Percentiles rank a stretch among this genome's conserved stretches.
Evolutionary conservation across 345 rosid genomes (phyloP).

Genomic region (Ceriops tagal): DNA sequence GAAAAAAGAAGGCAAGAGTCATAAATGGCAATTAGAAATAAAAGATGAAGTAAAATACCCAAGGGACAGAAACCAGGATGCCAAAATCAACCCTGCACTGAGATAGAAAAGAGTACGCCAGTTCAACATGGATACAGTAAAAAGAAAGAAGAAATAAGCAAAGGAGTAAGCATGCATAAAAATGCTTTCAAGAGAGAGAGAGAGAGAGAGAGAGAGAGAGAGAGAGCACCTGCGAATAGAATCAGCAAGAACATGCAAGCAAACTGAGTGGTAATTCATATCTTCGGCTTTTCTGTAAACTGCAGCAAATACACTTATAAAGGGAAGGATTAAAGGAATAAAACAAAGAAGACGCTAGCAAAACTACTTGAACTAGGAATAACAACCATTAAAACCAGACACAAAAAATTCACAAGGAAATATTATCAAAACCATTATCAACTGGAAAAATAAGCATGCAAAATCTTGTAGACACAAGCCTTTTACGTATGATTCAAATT

Average conservation of each 20-base stretch:
- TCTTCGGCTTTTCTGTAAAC: constrained; percentile 94
- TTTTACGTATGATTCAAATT: background rate
- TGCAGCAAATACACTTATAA: constrained; percentile 34
- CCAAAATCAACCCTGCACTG: constrained; percentile 98
- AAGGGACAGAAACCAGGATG: constrained; percentile 92
- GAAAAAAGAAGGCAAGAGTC: background rate
- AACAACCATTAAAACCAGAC: background rate
- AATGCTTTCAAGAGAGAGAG: constrained; percentile 8
- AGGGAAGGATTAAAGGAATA: constrained; percentile 1
- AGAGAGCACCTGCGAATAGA: constrained; percentile 77
- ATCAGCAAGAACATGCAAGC: constrained; percentile 90
- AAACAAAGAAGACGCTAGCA: background rate
- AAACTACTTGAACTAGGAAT: background rate
- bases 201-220: constrained; percentile 17
- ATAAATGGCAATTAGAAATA: background rate
- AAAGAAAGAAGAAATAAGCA: background rate
- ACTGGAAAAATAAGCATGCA: background rate
- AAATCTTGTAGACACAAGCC: background rate
- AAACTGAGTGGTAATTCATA: constrained; percentile 93
- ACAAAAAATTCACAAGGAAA: background rate
- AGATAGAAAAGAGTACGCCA: constrained; percentile 35
- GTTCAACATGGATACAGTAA: constrained; percentile 28
- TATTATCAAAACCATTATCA: background rate
- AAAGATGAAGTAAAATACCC: constrained; percentile 50
- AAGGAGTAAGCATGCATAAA: background rate